Conservation (phyloP, 805 yeast species). For the Ogataea trehaloabstinens region DNA sequence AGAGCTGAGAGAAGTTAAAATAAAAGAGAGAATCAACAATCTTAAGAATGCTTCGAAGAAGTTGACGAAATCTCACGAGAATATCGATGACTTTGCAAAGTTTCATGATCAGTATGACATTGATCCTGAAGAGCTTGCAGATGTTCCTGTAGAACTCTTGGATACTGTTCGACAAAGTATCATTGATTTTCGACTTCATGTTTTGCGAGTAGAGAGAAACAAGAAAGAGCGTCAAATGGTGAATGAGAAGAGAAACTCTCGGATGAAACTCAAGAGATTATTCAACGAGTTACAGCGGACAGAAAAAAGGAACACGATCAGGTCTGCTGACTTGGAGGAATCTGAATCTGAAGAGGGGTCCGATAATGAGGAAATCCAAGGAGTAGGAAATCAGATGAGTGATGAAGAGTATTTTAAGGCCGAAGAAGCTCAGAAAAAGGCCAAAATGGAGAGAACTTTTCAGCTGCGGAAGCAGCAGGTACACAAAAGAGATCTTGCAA, state of each 20-base stretch:
- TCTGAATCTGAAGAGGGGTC: conserved; percentile 31
- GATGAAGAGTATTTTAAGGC: conserved; percentile 24
- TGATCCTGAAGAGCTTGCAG: conserved; percentile 55
- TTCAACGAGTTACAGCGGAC: conserved; percentile 27
- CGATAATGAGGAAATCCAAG: conserved; percentile 27
- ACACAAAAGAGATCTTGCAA: conserved; percentile 22
- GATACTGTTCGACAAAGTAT: conserved; percentile 53
- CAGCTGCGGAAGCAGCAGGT: conserved; percentile 14
- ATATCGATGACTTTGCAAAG: conserved; percentile 11
- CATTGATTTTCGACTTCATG: conserved; percentile 54
- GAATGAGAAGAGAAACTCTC: conserved; percentile 49
- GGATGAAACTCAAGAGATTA: conserved; percentile 44
- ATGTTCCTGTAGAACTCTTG: conserved; percentile 52
- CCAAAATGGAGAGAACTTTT: conserved; percentile 17
- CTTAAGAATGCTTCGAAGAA: conserved; percentile 3
- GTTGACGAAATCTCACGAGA: neutral
- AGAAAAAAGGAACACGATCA: conserved; percentile 14
- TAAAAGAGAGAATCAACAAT: neutral
- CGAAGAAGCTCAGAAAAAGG: conserved; percentile 20
- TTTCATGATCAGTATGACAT: conserved; percentile 41
- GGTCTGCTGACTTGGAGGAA: conserved; percentile 22
- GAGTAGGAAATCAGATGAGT: conserved; percentile 7
- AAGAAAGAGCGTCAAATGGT: conserved; percentile 48
- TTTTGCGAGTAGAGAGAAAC: conserved; percentile 48
- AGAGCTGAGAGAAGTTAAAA: neutral